Conservation (phyloP, 805 yeast species). For the Dipodascus albidus region DNA sequence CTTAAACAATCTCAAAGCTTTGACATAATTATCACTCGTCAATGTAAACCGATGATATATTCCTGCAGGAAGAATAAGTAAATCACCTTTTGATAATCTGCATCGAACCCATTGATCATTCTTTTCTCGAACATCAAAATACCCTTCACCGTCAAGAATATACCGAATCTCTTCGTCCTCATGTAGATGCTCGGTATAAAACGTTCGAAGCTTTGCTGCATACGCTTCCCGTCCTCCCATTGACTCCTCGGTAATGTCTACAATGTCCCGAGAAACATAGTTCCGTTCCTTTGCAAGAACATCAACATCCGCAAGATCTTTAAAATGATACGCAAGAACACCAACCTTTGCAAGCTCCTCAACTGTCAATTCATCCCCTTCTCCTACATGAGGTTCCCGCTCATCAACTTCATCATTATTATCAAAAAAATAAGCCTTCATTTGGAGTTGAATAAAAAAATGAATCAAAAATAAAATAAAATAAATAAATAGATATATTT, state of each 20-base stretch:
- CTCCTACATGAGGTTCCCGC: constrained; percentile 46
- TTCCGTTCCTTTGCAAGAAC: constrained; percentile 53
- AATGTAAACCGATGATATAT: constrained; percentile 90
- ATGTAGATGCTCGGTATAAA: constrained; percentile 80
- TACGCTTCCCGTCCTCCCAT: constrained; percentile 57
- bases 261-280: constrained; percentile 72
- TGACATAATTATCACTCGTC: constrained; percentile 47
- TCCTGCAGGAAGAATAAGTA: constrained; percentile 68
- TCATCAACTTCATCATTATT: constrained; percentile 49
- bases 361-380: constrained; percentile 45
- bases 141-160: constrained; percentile 81
- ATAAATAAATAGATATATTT: no score
- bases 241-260: constrained; percentile 46
- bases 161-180: constrained; percentile 96
- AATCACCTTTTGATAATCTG: constrained; percentile 49
- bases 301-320: constrained; percentile 44
- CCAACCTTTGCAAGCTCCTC: constrained; percentile 49
- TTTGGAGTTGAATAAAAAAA: constrained; percentile 9
- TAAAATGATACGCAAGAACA: constrained; percentile 48
- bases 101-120: constrained; percentile 67
- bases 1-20: constrained; percentile 74
- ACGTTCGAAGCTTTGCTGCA: constrained; percentile 51
- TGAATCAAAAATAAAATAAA: no score
- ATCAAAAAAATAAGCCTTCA: constrained; percentile 57
- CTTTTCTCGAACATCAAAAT: constrained; percentile 70